Conservation (phyloP, 2,329 filamentous ascomycete species). For the Ploettnerulaceae sp. region DNA sequence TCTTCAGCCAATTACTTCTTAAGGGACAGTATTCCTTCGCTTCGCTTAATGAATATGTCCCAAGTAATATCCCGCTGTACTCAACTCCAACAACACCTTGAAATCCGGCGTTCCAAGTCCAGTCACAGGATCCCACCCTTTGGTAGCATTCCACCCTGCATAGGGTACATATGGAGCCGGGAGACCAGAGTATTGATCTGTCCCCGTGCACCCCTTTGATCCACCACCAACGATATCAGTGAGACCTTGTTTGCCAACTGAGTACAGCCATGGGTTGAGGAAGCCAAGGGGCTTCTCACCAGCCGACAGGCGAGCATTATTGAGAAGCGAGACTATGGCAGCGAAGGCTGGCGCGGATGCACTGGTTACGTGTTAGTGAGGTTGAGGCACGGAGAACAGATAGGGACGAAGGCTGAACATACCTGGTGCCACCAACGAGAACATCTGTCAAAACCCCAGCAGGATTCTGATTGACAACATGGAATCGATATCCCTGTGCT, state of each 20-base stretch:
- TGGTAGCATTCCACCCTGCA: constrained; percentile 9
- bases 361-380: no score
- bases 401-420: no score
- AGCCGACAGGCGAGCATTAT: constrained; percentile 41
- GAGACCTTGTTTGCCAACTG: constrained; percentile 41
- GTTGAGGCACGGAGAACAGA: no score
- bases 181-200: no score
- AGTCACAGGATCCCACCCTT: constrained; percentile 42
- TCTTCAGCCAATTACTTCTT: not conserved
- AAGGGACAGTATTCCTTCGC: not conserved
- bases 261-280: constrained; percentile 57
- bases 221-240: constrained; percentile 36
- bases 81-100: constrained; percentile 12
- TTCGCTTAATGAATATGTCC: not conserved
- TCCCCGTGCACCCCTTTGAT: constrained; percentile 7
- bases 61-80: not conserved
- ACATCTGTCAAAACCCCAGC: constrained; percentile 11
- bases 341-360: constrained; percentile 55
- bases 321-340: constrained; percentile 54
- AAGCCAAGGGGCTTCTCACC: constrained; percentile 44
- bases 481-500: constrained; percentile 50
- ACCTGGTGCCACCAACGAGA: no score
- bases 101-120: constrained; percentile 38
- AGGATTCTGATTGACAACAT: constrained; percentile 16
- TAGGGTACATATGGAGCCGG: no score